Base-by-base conservation (phyloP, 495 filamentous ascomycete genomes). In the Aspergillus funiculosus region DNA sequence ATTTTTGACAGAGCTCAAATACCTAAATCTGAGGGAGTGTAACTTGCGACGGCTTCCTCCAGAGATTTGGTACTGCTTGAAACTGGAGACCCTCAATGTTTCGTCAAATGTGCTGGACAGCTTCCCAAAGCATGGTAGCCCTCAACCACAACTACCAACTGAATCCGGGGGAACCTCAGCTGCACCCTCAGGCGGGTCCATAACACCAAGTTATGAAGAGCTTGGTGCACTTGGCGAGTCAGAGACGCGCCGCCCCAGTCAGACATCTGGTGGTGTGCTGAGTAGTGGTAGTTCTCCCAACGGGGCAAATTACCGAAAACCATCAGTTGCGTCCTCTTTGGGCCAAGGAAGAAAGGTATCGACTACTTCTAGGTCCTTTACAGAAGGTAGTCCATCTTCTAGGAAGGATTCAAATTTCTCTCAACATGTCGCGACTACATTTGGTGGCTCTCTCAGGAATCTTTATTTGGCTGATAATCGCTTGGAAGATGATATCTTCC, bases 391-490 rank as follows among this genome's bases (percentile, higher is more conserved):
- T 30, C 77, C 79, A 1, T 64, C 74, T 4, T 66, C 72, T 25
- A 79, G 92, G 52, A 98, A 98, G 67, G 92, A 98, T 58, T 97
- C 92, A 0, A 80, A 80, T 34, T 77, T 90, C 39, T 85, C 87
- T 6, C 69, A 75, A 43, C 80, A 85, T 51, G 62, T 90, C 21
- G 76, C 80, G 13, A 83, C 81, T 41, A 97, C 89, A 1, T 95
- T 98, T 71, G 83, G 86, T 25, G 80, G 80, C 4, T 92, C 87
- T 10, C 71, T 98, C 28, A 75, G 83, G 43, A 81, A 92, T 56
- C 67, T 99, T 1, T 89, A 84, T 52, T 74, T 99, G 38, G 94
- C 92, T 5, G 92, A 99, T 60, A 99, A 99, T 57, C 77, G 88
- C 48, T 70, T 99, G 8, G 83, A 87, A 38, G 92, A 97, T 55